These are phyloP conservation scores for Lachnum nothofagi DNA, from an alignment of 2,329 filamentous ascomycete genomes.

Conservation along the genomic window DNA sequence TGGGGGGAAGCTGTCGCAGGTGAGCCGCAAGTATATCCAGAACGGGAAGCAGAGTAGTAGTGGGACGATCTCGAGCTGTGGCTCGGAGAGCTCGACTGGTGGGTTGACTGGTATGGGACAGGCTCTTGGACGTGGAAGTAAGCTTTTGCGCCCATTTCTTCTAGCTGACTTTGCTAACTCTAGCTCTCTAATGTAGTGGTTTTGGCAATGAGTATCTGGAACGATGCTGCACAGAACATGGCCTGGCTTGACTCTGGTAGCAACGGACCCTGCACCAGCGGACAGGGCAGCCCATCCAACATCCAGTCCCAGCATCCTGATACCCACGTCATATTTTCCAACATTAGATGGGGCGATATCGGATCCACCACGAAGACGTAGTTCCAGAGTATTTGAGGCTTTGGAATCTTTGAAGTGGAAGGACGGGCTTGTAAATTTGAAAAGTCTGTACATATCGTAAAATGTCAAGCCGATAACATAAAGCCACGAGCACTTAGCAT, in stretches of 20 bases:
- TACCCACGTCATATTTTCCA: conserved; percentile 50
- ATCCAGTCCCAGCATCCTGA: conserved; percentile 44
- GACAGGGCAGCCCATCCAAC: conserved; percentile 45
- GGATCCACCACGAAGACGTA: conserved; percentile 41
- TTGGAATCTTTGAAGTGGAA: no score
- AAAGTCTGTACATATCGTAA: no score
- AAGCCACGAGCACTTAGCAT: no score
- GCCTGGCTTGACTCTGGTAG: conserved; percentile 56
- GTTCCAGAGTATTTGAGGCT: no score
- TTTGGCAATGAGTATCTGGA: conserved; percentile 55
- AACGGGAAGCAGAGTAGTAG: conserved; percentile 47
- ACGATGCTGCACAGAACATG: conserved; percentile 57
- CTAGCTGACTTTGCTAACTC: not conserved
- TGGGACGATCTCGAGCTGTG: conserved; percentile 50
- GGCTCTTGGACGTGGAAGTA: conserved; percentile 43
- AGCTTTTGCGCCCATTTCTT: conserved; percentile 1
- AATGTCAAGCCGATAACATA: no score
- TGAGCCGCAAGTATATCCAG: conserved; percentile 47
- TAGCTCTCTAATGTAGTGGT: conserved; percentile 46
- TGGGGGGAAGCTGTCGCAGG: conserved; percentile 39
- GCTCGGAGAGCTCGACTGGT: conserved; percentile 38
- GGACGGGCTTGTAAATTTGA: no score
- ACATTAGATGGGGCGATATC: conserved; percentile 57
- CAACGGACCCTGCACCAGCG: conserved; percentile 49
- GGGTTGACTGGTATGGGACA: conserved; percentile 50